Base-by-base conservation (phyloP, 75 land plant genomes). In the Adiantum capillusveneris region DNA sequence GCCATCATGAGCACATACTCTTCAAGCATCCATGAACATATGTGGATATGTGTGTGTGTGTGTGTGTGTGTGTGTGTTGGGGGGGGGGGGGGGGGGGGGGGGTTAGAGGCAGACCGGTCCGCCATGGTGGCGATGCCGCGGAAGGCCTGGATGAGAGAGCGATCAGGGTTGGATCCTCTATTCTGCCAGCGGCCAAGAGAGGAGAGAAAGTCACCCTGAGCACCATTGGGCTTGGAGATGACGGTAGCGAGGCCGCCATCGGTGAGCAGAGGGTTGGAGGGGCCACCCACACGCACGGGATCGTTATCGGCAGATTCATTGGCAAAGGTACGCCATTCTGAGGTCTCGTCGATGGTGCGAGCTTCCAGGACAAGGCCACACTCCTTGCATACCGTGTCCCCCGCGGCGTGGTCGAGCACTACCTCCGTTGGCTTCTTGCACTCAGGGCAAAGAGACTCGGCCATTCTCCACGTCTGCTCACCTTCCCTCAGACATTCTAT, bases 241-340 rank as follows among this genome's bases (percentile, higher is more conserved):
- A 82, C 86, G 29, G 96, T 90, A 48, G 87, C 74, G 9, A 90
- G 77, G 0, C 83, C 96, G 0, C 84, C 83, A 37, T 86, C 87
- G 11, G 82, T 65, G 14, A 86, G 59, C 1, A 90, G 79, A 6
- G 96, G 96, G 60, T 90, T 90, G 21, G 87, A 65, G 16, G 96
- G 96, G 9, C 96, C 91, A 9, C 96, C 96, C 25, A 90, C 96
- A 74, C 96, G 96, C 22, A 79, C 81, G 9, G 91, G 91, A 46
- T 90, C 96, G 29, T 84, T 84, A 52, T 84, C 83, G 44, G 71
- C 80, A 26, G 87, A 83, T 44, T 86, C 91, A 63, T 87, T 77
- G 24, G 96, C 87, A 50, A 90, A 90, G n/a, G 96, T 88, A 18
- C 97, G 62, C 97, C 97, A 92, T 78, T 92, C 97, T 29, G 97